These are phyloP conservation scores for Phytophthora capsici DNA, from an alignment of 352 stramenopile genomes.

Conservation along the genomic window DNA sequence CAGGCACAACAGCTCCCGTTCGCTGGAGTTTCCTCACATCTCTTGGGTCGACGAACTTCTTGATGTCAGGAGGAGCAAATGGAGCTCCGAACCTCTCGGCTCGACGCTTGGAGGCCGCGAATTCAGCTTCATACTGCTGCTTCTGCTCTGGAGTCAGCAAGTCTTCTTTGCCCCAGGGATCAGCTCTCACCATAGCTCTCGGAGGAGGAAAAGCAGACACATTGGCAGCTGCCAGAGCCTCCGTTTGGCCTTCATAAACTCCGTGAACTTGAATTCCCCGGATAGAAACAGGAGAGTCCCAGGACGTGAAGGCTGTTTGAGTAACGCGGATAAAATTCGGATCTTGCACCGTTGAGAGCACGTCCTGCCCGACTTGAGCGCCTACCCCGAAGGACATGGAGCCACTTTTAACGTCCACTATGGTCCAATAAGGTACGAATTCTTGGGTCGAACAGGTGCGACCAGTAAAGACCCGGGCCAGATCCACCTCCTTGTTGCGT, in stretches of 20 bases:
- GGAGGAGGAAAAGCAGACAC: constrained; percentile 50
- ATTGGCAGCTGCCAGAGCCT: constrained; percentile 37
- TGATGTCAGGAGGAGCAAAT: constrained; percentile 67
- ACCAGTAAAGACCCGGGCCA: constrained; percentile 68
- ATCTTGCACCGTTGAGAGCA: constrained; percentile 60
- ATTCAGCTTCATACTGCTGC: constrained; percentile 56
- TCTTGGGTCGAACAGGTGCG: constrained; percentile 65
- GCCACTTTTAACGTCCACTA: constrained; percentile 41
- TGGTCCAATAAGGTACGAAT: constrained; percentile 79
- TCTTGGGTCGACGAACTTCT: constrained; percentile 83
- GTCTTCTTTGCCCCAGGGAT: constrained; percentile 63
- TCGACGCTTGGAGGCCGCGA: constrained; percentile 49
- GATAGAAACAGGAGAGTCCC: constrained; percentile 61
- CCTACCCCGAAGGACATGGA: constrained; percentile 62
- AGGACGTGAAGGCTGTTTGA: constrained; percentile 68
- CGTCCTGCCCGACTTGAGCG: constrained; percentile 55
- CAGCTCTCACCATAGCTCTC: constrained; percentile 60
- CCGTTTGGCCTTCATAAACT: constrained; percentile 36
- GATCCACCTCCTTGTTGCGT: constrained; percentile 53
- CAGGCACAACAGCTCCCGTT: constrained; percentile 59
- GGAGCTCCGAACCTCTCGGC: constrained; percentile 69
- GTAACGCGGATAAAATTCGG: constrained; percentile 43
- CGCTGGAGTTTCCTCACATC: constrained; percentile 79
- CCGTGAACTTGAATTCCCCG: constrained; percentile 51
- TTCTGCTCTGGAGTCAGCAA: constrained; percentile 65